Conservation (phyloP, 2,329 filamentous ascomycete genomes). For the Fusarium secorum region DNA sequence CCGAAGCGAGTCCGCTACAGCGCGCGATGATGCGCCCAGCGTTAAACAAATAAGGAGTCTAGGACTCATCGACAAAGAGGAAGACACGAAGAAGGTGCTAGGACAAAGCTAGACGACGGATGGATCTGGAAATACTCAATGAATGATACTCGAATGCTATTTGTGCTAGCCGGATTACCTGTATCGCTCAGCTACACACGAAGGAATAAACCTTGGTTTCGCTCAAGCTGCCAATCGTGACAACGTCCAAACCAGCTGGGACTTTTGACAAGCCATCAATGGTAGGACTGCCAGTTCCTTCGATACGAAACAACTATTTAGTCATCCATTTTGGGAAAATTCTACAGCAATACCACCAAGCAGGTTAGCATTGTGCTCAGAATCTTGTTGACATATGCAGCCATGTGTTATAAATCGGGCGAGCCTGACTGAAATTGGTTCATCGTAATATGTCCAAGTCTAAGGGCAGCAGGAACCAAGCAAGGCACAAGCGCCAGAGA, state of each 20-base stretch:
- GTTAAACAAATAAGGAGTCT: slow-evolving; percentile 88
- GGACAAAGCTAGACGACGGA: slow-evolving; percentile 43
- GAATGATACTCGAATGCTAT: slow-evolving; percentile 8
- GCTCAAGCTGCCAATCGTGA: background rate
- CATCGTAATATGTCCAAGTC: background rate
- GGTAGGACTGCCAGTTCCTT: background rate
- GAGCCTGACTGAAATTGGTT: background rate
- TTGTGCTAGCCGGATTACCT: background rate
- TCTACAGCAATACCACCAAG: background rate
- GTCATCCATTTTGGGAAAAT: background rate
- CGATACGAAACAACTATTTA: background rate
- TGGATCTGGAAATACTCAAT: slow-evolving; percentile 6
- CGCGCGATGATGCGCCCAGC: slow-evolving; percentile 81
- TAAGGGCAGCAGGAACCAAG: background rate
- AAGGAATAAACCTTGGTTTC: slow-evolving; percentile 37
- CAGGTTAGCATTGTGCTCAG: background rate
- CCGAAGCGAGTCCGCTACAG: slow-evolving; percentile 76
- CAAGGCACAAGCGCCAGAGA: background rate
- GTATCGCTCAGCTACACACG: slow-evolving; percentile 27
- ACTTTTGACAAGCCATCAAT: background rate
- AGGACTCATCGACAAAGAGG: slow-evolving; percentile 83
- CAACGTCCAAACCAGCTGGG: background rate
- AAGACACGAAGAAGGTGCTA: slow-evolving; percentile 73
- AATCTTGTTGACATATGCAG: background rate
- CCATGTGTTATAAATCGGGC: background rate